These are phyloP conservation scores for Ampelocalamus luodianensis DNA, from an alignment of 176 grass and related monocot genomes.

Conservation along the genomic window DNA sequence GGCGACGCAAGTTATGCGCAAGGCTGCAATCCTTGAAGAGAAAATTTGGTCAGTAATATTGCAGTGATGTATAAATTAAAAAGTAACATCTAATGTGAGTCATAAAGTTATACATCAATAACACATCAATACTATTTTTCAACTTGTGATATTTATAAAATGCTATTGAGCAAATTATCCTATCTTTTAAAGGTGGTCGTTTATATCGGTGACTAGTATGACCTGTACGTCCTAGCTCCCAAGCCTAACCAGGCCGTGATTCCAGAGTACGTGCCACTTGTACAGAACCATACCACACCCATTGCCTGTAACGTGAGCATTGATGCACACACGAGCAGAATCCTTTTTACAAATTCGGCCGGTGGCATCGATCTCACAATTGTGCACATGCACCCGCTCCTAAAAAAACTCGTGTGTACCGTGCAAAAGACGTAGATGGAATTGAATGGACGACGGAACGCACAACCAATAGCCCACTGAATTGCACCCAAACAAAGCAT, in stretches of 20 bases:
- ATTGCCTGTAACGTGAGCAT: neutral
- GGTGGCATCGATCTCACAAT: neutral
- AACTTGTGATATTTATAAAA: rapidly evolving
- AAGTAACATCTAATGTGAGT: too few species aligned
- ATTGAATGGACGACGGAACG: too few species aligned
- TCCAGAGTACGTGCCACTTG: neutral
- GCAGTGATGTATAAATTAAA: too few species aligned
- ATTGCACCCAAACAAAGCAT: too few species aligned
- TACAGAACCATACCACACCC: neutral
- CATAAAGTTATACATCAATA: too few species aligned
- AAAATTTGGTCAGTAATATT: too few species aligned
- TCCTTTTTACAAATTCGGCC: neutral
- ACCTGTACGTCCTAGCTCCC: too few species aligned
- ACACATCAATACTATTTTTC: too few species aligned
- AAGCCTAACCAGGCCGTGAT: neutral
- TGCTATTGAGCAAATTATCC: too few species aligned
- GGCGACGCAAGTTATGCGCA: neutral
- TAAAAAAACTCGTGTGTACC: neutral
- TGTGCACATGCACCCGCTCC: neutral
- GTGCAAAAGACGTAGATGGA: neutral
- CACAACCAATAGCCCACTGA: too few species aligned
- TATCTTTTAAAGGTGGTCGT: neutral
- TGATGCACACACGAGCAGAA: neutral
- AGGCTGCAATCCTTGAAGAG: neutral
- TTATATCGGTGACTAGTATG: neutral